Base-by-base conservation (phyloP, 495 filamentous ascomycete species). In the Aspergillus coremiiformis region DNA sequence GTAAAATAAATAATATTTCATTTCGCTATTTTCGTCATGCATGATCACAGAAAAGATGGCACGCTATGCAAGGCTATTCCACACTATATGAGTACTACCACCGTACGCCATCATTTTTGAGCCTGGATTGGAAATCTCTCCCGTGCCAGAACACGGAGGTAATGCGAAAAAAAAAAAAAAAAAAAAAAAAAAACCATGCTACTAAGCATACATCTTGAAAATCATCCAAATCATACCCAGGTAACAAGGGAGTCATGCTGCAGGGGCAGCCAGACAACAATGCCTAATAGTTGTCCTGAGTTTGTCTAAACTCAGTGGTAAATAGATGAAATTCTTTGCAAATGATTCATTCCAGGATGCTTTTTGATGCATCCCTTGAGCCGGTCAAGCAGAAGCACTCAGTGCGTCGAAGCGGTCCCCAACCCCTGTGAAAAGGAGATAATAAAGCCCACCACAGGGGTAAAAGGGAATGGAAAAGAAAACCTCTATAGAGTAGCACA, bases 31-130 rank as follows among this genome's bases (percentile, higher is more conserved):
- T 42, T 43, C 35, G 26, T 43, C 19, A 49, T 15, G 17, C 52
- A 54, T 54, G 11, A 27, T 26, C 33, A 37, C 29, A 53, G 22
- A 47, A n/a, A 29, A 39, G 14, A 26, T 21, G 15, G 30, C 35
- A 54, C 46, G 52, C 52, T 54, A 54, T 45, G 51, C 51, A 47
- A 48, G 47, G 44, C n/a, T 39, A 15, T 39, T 47, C 12, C 24
- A 19, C 17, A 41, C 19, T 7, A 37, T 14, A 19, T 14, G 12
- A 37, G 43, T 23, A 33, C 9, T 19, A 33, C 35, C 29, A 39
- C 30, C 29, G 29, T 41, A 41, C 37, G 37, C 37, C 37, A 41
- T 21, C 37, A 41, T 17, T 41, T 41, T 41, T 41, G 21, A 41
- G 37, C 30, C 44, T 27, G 27, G 17, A 22, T 47, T 11, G n/a